Base-by-base conservation (phyloP, 495 filamentous ascomycete species). In the Venustampulla echinocandica region DNA sequence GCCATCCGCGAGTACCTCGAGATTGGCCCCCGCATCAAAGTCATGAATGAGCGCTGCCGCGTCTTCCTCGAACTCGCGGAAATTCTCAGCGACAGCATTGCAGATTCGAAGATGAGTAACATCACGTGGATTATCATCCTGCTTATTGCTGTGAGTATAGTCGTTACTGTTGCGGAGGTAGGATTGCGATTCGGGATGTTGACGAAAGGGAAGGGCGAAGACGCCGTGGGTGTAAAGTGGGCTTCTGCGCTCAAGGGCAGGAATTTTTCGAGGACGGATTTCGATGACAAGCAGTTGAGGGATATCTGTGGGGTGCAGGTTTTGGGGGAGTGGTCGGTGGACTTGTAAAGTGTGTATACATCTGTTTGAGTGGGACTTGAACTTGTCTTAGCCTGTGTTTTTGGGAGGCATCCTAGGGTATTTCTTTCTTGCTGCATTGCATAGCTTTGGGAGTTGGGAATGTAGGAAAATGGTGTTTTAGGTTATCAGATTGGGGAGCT, bases 61-160 rank as follows among this genome's bases (percentile, higher is more conserved):
- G 92, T 99, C 24, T 99, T 99, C 66, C 75, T 99, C 17, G 92
- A 99, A 61, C 80, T 99, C 10, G 87, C 93, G 19, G 89, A 95
- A 64, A 97, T 99, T 24, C 71, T 99, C 0, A 85, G 82, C 11
- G 93, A 99, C 63, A 85, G 80, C 4, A 88, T 95, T 39, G 85
- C 85, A 23, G 90, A 97, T 60, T 84, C 85, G 46, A 95, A 90
- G 59, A 97, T 95, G 79, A 94, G 86, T 53, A 72, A 64, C 42
- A 82, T 97, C 61, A 99, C 92, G 0, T 97, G 90, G 90, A 97
- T 99, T 56, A 90, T 97, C 60, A 99, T 99, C 55, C 71, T 93
- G 24, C 74, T 99, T 9, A 99, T 99, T 56, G 54, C 93, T 33
- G 69, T 97, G 45, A 88, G 82, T 56, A 96, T 99, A 57, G 64